These are phyloP conservation scores for Penicillium sclerotigenum DNA, from an alignment of 2,329 filamentous ascomycete species.

Conservation along the genomic window DNA sequence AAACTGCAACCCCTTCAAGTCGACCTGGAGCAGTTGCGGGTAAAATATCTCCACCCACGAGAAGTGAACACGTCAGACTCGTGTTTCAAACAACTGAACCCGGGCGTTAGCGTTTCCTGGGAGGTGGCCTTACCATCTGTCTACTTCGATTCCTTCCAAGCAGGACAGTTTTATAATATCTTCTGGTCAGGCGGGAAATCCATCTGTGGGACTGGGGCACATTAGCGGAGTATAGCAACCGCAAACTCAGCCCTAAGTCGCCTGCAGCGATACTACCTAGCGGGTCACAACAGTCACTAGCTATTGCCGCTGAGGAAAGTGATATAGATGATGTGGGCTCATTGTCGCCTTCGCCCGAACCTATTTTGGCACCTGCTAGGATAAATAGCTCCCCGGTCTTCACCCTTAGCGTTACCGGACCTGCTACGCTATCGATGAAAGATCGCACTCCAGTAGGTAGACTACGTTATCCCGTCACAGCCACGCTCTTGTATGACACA, in stretches of 20 bases:
- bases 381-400: neutral
- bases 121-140: neutral
- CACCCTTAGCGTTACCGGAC: neutral
- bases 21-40: neutral
- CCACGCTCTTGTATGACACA: neutral
- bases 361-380: neutral
- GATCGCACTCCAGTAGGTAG: neutral
- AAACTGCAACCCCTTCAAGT: neutral
- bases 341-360: neutral
- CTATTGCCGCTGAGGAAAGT: neutral
- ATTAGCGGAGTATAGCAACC: neutral
- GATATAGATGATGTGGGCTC: neutral
- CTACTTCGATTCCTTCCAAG: neutral
- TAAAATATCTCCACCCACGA: neutral
- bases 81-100: neutral
- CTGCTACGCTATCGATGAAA: neutral
- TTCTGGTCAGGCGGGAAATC: neutral
- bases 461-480: neutral
- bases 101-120: neutral
- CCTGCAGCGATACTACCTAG: neutral
- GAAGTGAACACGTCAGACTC: neutral
- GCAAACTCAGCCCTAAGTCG: neutral
- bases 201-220: neutral
- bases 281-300: neutral
- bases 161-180: neutral